Evolutionary conservation across 768 basidiomycete species (phyloP), one percentile per base, ranked within the genome.

Genomic region (Leccinellum albellum): DNA sequence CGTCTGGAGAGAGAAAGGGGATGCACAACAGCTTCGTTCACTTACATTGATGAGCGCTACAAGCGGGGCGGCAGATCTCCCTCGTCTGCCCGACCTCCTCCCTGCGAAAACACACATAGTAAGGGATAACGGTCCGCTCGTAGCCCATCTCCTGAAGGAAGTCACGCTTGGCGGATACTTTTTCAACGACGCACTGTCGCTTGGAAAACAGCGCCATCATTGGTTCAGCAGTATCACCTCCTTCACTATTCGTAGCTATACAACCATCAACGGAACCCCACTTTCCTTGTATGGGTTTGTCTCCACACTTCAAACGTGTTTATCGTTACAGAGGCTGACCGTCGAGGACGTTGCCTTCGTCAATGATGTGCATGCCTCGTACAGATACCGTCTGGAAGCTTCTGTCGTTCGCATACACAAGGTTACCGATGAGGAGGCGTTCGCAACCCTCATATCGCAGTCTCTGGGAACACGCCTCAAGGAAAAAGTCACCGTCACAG

Each of bases 1-100:
- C 5, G n/a, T 60, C 6, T 54, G 58, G 58, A 59, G 57, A 50
- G 44, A 59, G 33, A 14, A 40, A 52, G 44, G 50, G 14, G 49
- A 58, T 35, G 49, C 48, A 20, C 32, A 45, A 29, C 17, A 14
- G n/a, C 42, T 24, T 26, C 32, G 17, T 4, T n/a, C 45, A 33
- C 57, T 40, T 45, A 14, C 49, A 4, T 26, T 40, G 33, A 59
- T 32, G 32, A 59, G 14, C 29, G 42, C 59, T 14, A 10, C 28
- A 8, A 4, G 17, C 13, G 42, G 33, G n/a, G 23, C 5, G 6
- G 28, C 20, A 31, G 42, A 17, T 46, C 42, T 35, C 29, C 48
- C 32, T 45, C 40, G 47, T 14, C 49, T 31, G 1, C 55, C 37
- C 20, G 37, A 57, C 55, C 24, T 13, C 17, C 20, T 10, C 20